Base-by-base conservation (phyloP, 805 yeast genomes). In the Pichia phayaonensis region DNA sequence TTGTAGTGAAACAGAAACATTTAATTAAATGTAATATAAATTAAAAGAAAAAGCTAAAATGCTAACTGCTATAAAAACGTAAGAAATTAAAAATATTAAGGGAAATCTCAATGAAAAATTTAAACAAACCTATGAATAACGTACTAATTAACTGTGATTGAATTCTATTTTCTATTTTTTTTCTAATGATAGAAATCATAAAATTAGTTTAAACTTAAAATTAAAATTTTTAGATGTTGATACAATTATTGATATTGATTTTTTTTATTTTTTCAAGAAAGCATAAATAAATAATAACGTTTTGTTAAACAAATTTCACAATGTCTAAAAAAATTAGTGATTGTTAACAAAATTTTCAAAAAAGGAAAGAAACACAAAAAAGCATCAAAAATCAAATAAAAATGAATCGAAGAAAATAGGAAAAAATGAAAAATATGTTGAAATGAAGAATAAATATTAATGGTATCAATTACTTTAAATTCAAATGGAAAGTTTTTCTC, bases 401-500 rank as follows among this genome's bases (percentile, higher is more conserved):
- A 34, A 34, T 16, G 11, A 34, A 34, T 8, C 20, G 38, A 41
- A 27, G 18, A 31, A n/a, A 40, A n/a, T 6, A 18, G 23, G 13
- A 38, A 36, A 40, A 16, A 42, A 16, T 34, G 18, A 10, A 34
- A 16, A 34, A 4, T n/a, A 34, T 34, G 38, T 34, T 4, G 12
- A 16, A 16, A 34, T 34, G 16, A 34, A 16, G 38, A 34, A 34
- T 34, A n/a, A 34, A n/a, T 34, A 34, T n/a, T 34, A 34, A n/a
- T 34, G 38, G 38, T 34, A 34, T 34, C 18, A n/a, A 34, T 34
- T 34, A 34, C 8, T 34, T 34, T n/a, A 20, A 5, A 20, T 29
- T 52, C 47, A 62, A 51, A 63, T 49, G 29, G 64, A 56, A 24
- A 65, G 51, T 49, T 65, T 66, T 44, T 65, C 71, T 56, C 69